These are phyloP conservation scores for barrel medic (Medicago truncatula) DNA, from an alignment of 306 rosid species.

Conservation along the genomic window MtrunA17r5.0-ANR NC_053045.1:51972001-51972500, in stretches of 20 bases:
- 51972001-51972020: slow-evolving; percentile 6
- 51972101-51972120: background rate
- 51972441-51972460: slow-evolving; percentile 99
- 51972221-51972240: slow-evolving; percentile 87
- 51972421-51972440: slow-evolving; percentile 84
- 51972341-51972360: slow-evolving; percentile 17
- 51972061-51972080: background rate
- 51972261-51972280: slow-evolving; percentile 97
- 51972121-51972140: background rate
- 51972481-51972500: slow-evolving; percentile 85
- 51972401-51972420: slow-evolving; percentile 80
- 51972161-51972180: slow-evolving; percentile 92
- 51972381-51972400: slow-evolving; percentile 92
- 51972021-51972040: background rate
- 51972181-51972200: slow-evolving; percentile 80
- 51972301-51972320: slow-evolving; percentile 16
- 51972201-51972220: slow-evolving; percentile 84
- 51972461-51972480: slow-evolving; percentile 85
- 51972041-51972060: background rate
- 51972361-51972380: slow-evolving; percentile 85
- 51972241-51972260: slow-evolving; percentile 92
- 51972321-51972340: background rate
- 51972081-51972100: background rate
- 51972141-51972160: slow-evolving; percentile 98
- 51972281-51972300: slow-evolving; percentile 58